Evolutionary conservation across 768 basidiomycete species (phyloP), one percentile per base, ranked within the genome.

Genomic region (Porphyrellus cyaneotinctus): DNA sequence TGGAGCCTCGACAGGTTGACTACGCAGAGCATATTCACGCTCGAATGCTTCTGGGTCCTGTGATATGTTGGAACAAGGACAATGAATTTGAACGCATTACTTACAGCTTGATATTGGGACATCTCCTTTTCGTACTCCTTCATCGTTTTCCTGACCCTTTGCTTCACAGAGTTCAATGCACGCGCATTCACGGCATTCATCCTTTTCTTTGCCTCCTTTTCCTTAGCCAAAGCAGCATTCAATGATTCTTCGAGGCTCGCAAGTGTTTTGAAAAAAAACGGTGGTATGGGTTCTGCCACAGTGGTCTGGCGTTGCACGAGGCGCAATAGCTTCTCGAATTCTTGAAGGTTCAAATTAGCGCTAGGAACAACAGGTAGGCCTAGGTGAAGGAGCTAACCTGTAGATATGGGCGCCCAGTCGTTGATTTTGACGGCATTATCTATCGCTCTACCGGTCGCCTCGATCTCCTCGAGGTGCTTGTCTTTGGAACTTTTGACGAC

Each of bases 91-190:
- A 26, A 18, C 14, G 37, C 15, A 37, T 49, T 14, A 66, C 81
- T 58, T 62, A 93, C 94, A 68, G 82, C 78, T 64, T 88, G 86
- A 73, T 84, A 97, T 53, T 80, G 81, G 66, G 83, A 84, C 37
- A 95, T 70, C 58, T 91, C 87, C 12, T 69, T 71, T 72, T 97
- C 97, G 66, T 91, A 81, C 68, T 98, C 97, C 70, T 94, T 95
- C 50, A 78, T 62, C 11, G 87, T 80, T 75, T 95, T 98, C 75
- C 89, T 95, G 50, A 97, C 79, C 70, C 95, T 97, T 73, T 98
- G 95, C 74, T 95, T 97, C 85, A 97, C 88, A n/a, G 89, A 88
- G 47, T 92, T 97, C 58, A 98, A 79, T 2, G 94, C 92, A 64
- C 91, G 94, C 36, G 93, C 90, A 63, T 95, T 95, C 56, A 81